Evolutionary conservation across 495 filamentous ascomycete genomes (phyloP).

Genomic region (Talaromyces trachyspermus): DNA sequence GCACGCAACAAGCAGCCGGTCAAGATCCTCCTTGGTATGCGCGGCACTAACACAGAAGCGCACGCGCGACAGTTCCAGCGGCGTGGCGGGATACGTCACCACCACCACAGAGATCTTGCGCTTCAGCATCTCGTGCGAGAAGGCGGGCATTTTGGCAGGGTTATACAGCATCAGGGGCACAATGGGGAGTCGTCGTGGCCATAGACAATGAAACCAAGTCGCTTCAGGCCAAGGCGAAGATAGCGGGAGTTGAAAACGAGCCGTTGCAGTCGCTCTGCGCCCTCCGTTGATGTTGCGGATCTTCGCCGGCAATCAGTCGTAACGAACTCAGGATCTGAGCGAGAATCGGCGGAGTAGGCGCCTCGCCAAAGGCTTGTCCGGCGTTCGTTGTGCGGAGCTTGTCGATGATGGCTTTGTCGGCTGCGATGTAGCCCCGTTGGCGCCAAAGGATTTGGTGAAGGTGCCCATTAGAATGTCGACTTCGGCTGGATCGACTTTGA

Average conservation of each 20-base stretch:
- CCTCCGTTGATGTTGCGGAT: conserved; percentile 60
- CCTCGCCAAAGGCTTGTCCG: conserved; percentile 70
- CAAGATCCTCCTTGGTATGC: conserved; percentile 88
- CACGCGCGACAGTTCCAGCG: conserved; percentile 75
- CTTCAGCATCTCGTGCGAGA: conserved; percentile 86
- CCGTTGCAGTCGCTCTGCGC: conserved; percentile 78
- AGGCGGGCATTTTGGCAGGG: conserved; percentile 85
- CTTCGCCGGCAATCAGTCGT: conserved; percentile 69
- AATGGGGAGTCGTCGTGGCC: conserved; percentile 91
- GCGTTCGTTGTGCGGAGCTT: conserved; percentile 73
- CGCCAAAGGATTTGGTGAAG: conserved; percentile 87
- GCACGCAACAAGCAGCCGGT: conserved; percentile 72
- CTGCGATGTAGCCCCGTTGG: conserved; percentile 88
- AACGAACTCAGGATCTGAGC: conserved; percentile 76
- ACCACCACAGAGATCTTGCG: conserved; percentile 92
- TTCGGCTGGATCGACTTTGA: conserved; percentile 69
- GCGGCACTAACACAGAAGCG: conserved; percentile 82
- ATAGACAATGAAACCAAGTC: conserved; percentile 81
- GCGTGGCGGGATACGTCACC: conserved; percentile 86
- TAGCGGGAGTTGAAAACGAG: conserved; percentile 92
- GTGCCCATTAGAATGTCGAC: conserved; percentile 92
- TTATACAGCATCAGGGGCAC: conserved; percentile 82
- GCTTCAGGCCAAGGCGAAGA: conserved; percentile 79
- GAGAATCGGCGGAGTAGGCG: conserved; percentile 69
- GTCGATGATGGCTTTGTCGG: conserved; percentile 72